phyloP scores from a whole-genome alignment of 2,329 filamentous ascomycete genomes.

The Botrytis pseudocinerea region DNA sequence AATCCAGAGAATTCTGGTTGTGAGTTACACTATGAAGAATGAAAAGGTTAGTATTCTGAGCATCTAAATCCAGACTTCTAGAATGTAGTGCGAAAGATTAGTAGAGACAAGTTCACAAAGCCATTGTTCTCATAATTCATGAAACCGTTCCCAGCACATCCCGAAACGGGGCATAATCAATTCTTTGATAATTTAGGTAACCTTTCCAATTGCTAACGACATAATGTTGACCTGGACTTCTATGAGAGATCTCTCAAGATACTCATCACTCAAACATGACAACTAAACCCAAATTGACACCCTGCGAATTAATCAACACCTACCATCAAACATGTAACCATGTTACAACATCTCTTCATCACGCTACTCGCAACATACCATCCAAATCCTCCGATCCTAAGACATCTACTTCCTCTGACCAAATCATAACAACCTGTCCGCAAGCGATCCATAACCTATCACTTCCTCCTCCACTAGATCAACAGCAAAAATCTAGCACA shows the following conservation, averaged over 20 bases:
- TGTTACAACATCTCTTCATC: constrained; percentile 11
- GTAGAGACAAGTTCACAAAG: constrained; percentile 6
- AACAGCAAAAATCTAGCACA: neutral
- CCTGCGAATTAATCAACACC: constrained; percentile 14
- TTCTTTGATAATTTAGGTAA: constrained; percentile 7
- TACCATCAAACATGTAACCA: constrained; percentile 21
- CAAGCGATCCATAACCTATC: constrained; percentile 17
- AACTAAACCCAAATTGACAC: neutral
- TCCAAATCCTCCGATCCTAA: neutral
- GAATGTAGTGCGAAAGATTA: neutral
- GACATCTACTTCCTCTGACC: neutral
- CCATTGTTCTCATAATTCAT: neutral
- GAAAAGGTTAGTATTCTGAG: neutral
- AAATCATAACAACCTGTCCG: constrained; percentile 13
- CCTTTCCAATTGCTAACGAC: neutral
- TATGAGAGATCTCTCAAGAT: neutral
- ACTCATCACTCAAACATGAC: neutral
- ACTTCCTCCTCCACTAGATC: constrained; percentile 2
- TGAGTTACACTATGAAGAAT: neutral
- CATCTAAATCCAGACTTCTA: neutral
- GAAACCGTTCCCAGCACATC: neutral
- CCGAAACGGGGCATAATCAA: neutral
- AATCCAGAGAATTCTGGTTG: neutral
- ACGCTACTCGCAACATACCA: neutral
- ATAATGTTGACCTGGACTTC: neutral